Base-by-base conservation (phyloP, 345 rosid species). In the Camelina laxa region DNA sequence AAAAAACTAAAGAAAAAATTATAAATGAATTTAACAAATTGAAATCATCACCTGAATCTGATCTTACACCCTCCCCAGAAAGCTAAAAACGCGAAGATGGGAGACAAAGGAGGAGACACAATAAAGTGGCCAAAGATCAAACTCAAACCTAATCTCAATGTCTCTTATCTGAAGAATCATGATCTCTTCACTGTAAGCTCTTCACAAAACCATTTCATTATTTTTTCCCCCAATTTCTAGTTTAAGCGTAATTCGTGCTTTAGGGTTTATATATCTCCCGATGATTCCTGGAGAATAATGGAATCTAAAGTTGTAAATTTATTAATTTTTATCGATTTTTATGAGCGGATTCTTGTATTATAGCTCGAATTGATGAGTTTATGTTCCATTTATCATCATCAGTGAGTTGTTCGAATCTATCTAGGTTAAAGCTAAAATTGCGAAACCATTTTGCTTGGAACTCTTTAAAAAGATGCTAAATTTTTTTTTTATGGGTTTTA, bases 111-210 rank as follows among this genome's bases (percentile, higher is more conserved):
- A 71, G 82, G 73, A 71, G 81, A 66, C 36, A 72, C 85, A 30
- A 16, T 80, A 6, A 88, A 82, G 41, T 90, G 93, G 96, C 91
- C 96, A 14, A 71, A 59, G 14, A 74, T 88, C 74, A 88, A 85
- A 83, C 80, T 69, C 47, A 87, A 91, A 80, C 72, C 70, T 10
- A 77, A 80, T 75, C 88, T 89, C 71, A 84, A 60, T 49, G 73
- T 87, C 38, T 74, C 72, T 39, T 83, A 41, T 70, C 87, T 91
- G 41, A 86, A 86, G 79, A 87, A 84, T 44, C 62, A 41, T 24
- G 95, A 91, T 82, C 97, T 89, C 55, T 87, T 91, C 76, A 86
- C 89, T n/a, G 94, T 87, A 80, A 7, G 83, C 47, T 79, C 38
- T 42, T 54, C 49, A 1, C 56, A n/a, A 41, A 6, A 17, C 5